Base-by-base conservation (phyloP, 352 stramenopile genomes). In the Thraustochytrium sp. region DNA sequence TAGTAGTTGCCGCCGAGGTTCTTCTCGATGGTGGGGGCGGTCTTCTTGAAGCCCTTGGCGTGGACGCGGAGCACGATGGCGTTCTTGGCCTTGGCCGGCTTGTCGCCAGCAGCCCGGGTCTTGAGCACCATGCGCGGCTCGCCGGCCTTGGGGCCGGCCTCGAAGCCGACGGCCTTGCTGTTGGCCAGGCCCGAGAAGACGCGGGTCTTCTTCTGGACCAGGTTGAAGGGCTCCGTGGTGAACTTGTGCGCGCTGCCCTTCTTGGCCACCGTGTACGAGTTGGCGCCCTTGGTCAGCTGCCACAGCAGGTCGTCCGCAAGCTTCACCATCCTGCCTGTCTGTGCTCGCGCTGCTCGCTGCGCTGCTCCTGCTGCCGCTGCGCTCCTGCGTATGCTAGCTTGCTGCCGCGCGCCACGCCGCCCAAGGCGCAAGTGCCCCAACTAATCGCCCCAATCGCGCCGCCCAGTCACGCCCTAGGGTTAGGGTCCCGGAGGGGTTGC, bases 1-100 rank as follows among this genome's bases (percentile, higher is more conserved):
- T 93, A 93, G 78, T 87, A 92, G 63, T 88, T 89, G 75, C 89
- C 89, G 48, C 46, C 85, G 18, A 88, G 87, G 68, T 89, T 84
- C 51, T 87, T 90, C 59, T 85, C 86, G 68, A 94, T 89, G 36
- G 87, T 87, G 29, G 88, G 88, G 76, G 89, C 87, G 2, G 86
- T 82, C 55, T 87, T 85, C 85, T 88, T 86, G 76, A 92, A 46
- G 34, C 68, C 68, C 31, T 53, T 46, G 48, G 21, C 51, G 68
- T 80, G 68, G 68, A 65, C 5, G 46, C 42, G 34, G 68, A 80
- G 46, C 23, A 1, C 13, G 13, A 34, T 29, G 42, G 26, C 42
- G 48, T 75, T 23, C 48, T 23, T n/a, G 48, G 34, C 68, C 44
- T 72, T 68, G 34, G 48, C 5, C 11, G 68, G 68, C 68, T 80